A percentile compares a stretch with the other conserved stretches of the same genome.
Conservation (phyloP, 257 asterid species). For the Eustoma russellianum region DNA sequence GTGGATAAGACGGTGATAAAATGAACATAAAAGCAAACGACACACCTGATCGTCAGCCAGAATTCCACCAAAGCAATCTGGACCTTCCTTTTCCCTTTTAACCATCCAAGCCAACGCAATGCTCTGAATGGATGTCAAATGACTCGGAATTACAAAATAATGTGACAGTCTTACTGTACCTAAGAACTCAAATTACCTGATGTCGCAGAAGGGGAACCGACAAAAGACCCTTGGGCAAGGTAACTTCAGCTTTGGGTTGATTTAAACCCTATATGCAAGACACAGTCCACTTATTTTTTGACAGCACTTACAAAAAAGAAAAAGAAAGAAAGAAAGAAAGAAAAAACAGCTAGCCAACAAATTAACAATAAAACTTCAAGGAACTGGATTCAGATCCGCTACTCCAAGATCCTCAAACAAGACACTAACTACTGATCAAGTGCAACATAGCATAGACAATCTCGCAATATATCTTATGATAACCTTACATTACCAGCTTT, state of each 20-base stretch:
- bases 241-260: conserved; percentile 49
- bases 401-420: no score
- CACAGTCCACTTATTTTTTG: neutral
- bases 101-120: conserved; percentile 97
- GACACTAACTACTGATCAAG: no score
- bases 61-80: conserved; percentile 78
- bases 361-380: no score
- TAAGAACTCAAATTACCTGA: conserved; percentile 59
- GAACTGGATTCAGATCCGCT: no score
- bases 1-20: conserved; percentile 3
- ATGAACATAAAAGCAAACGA: conserved; percentile 2
- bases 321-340: no score
- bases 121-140: conserved; percentile 42
- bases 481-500: no score
- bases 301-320: no score
- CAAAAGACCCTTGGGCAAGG: conserved; percentile 60
- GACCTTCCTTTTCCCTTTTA: conserved; percentile 64
- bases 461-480: no score
- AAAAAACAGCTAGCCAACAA: no score
- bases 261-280: conserved; percentile 58
- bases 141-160: conserved; percentile 17
- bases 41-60: conserved; percentile 98
- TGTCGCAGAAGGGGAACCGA: conserved; percentile 94
- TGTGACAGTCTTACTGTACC: conserved; percentile 15
- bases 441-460: no score